Percentiles rank a stretch among this genome's conserved stretches.
Evolutionary conservation across 1,284 basidiomycete genomes (phyloP).

Genomic region (Xanthoconium separans): DNA sequence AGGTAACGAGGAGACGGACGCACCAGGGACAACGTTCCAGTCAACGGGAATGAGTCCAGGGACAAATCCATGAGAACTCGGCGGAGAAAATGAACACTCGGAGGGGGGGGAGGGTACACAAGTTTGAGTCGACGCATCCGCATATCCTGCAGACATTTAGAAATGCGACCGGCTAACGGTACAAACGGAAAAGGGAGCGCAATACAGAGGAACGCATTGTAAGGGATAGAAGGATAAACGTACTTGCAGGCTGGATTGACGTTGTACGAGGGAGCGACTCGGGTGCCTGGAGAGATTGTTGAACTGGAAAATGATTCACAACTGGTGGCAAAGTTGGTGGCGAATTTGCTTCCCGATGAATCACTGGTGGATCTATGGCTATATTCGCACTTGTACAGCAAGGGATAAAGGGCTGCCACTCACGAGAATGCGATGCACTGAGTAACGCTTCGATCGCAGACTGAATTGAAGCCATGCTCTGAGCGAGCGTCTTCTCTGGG

Average conservation of each 20-base stretch:
- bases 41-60: conserved; percentile 10
- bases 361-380: background rate
- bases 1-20: background rate
- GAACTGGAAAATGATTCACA: background rate
- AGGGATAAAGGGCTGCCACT: background rate
- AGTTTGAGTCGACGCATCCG: conserved; percentile 14
- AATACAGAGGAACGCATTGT: background rate
- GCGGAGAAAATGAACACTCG: background rate
- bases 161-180: background rate
- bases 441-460: conserved; percentile 21
- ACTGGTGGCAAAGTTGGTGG: background rate
- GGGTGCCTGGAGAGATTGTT: background rate
- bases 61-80: background rate
- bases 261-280: background rate
- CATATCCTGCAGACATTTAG: conserved; percentile 10
- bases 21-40: conserved; percentile 7
- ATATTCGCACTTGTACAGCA: background rate
- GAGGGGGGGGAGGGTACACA: background rate
- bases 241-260: conserved; percentile 2
- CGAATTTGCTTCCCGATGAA: background rate
- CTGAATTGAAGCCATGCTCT: conserved; percentile 24
- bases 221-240: background rate
- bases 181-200: background rate
- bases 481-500: conserved; percentile 7
- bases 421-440: conserved; percentile 8